These are phyloP conservation scores for Wickerhamiella alocasiicola DNA, from an alignment of 805 yeast species.

Conservation along the genomic window DNA sequence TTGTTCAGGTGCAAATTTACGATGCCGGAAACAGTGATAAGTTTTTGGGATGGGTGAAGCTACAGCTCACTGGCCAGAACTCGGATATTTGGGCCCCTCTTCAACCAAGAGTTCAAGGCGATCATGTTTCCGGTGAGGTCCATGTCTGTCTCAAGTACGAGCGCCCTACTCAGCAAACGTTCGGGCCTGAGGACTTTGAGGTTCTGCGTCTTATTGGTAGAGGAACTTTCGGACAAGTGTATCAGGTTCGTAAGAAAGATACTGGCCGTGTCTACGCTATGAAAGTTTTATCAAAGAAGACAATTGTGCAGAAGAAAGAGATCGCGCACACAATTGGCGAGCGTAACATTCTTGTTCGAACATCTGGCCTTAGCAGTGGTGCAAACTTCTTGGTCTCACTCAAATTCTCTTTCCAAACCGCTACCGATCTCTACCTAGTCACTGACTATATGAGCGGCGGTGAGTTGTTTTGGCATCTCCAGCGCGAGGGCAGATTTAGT, in stretches of 20 bases:
- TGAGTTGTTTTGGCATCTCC: constrained; percentile 92
- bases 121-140: constrained; percentile 64
- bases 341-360: constrained; percentile 83
- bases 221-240: constrained; percentile 97
- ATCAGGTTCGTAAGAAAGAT: constrained; percentile 85
- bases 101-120: constrained; percentile 62
- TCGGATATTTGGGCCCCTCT: constrained; percentile 64
- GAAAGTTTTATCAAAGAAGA: constrained; percentile 91
- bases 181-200: constrained; percentile 89
- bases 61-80: constrained; percentile 20
- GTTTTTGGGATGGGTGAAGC: constrained; percentile 71
- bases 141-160: constrained; percentile 64
- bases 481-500: constrained; percentile 85
- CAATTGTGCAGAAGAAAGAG: constrained; percentile 92
- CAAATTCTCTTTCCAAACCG: constrained; percentile 94
- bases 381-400: constrained; percentile 92
- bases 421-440: constrained; percentile 78
- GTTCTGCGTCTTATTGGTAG: constrained; percentile 81
- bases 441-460: constrained; percentile 99
- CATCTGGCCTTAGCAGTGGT: constrained; percentile 55
- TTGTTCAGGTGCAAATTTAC: constrained; percentile 80
- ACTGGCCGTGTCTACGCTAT: constrained; percentile 88
- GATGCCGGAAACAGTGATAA: constrained; percentile 73
- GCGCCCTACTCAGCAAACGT: constrained; percentile 51
- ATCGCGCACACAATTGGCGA: constrained; percentile 98